phyloP scores from a whole-genome alignment of 345 rosid genomes.

The Corymbia maculata region DNA sequence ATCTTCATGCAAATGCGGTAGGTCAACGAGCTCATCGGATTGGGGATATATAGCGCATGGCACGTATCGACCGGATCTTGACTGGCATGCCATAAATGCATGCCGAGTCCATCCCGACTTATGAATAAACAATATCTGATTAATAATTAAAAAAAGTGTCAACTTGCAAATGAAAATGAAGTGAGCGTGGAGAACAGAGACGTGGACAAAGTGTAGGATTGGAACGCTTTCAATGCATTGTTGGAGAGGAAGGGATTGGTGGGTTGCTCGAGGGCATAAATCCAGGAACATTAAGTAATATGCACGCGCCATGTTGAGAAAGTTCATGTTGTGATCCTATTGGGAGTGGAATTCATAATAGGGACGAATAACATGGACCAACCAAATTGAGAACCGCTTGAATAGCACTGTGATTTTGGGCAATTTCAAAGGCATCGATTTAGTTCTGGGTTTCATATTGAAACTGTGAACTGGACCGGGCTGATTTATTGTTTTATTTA shows the following conservation, averaged over 20 bases:
- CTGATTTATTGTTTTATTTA: background rate
- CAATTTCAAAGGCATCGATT: fast-evolving
- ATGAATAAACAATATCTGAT: background rate
- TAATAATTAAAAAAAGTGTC: background rate
- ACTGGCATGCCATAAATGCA: background rate
- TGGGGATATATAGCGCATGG: background rate
- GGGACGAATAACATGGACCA: background rate
- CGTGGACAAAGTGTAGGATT: background rate
- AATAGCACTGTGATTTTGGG: fast-evolving
- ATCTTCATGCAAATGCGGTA: background rate
- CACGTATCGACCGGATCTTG: background rate
- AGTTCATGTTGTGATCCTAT: background rate
- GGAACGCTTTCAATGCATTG: background rate
- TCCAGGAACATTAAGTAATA: background rate
- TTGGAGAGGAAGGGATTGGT: background rate
- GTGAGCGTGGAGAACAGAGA: background rate
- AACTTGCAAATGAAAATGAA: background rate
- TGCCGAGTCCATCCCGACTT: background rate
- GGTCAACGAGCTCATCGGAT: background rate
- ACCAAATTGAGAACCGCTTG: background rate
- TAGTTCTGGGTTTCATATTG: fast-evolving
- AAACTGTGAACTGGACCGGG: no score
- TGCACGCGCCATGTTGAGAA: background rate
- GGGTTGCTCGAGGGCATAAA: background rate
- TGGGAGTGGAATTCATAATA: background rate